These are phyloP conservation scores for Komagataella kurtzmanii DNA, from an alignment of 805 yeast genomes.

Conservation along the genomic window DNA sequence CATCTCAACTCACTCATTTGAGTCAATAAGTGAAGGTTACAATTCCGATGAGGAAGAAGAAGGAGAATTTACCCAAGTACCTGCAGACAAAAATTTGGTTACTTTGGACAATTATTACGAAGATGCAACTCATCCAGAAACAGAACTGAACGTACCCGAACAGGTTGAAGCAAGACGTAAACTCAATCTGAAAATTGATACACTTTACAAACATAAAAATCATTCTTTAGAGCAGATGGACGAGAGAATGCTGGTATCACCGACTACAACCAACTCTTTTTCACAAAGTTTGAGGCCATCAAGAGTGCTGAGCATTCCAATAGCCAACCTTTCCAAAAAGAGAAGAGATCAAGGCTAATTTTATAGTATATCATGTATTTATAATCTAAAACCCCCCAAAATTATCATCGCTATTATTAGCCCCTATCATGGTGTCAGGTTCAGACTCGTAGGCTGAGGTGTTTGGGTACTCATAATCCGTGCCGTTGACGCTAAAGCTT, in stretches of 20 bases:
- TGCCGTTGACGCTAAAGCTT: conserved; percentile 1
- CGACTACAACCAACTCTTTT: neutral
- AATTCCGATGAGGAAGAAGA: neutral
- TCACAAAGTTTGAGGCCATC: conserved; percentile 4
- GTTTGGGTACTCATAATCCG: neutral
- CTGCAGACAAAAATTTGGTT: neutral
- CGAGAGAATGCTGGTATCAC: neutral
- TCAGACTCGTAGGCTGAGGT: neutral
- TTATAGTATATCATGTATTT: neutral
- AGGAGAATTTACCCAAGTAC: neutral
- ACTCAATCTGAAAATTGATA: conserved; percentile 14
- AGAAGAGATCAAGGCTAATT: neutral
- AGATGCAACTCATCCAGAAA: neutral
- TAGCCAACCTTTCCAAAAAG: conserved; percentile 12
- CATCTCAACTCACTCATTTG: neutral
- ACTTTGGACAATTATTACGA: neutral
- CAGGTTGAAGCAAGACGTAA: conserved; percentile 7
- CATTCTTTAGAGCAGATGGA: neutral
- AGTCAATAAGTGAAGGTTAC: neutral
- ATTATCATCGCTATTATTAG: neutral
- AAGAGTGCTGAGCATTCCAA: conserved; percentile 17
- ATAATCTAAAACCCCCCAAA: neutral
- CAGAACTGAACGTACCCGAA: neutral
- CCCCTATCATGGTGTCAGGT: neutral
- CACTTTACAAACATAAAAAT: neutral